Evolutionary conservation across 1,139 yeast species (phyloP).

Genomic region (Debaryomyces sp.): DNA sequence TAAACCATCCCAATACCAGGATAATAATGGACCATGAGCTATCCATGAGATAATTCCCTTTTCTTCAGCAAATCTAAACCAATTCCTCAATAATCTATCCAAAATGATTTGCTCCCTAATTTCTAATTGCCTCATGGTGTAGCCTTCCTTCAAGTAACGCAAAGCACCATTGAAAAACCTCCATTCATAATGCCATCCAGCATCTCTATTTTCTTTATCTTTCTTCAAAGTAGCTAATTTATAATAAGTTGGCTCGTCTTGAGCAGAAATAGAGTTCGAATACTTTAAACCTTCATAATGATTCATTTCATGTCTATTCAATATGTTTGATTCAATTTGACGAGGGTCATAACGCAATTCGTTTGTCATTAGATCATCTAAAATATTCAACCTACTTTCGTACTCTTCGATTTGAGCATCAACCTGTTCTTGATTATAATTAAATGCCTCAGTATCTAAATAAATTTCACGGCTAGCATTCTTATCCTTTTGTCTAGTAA

Average conservation of each 20-base stretch:
- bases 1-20: slow-evolving; percentile 44
- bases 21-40: slow-evolving; percentile 54
- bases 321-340: slow-evolving; percentile 15
- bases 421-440: slow-evolving; percentile 24
- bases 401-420: slow-evolving; percentile 19
- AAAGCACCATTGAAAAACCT: slow-evolving; percentile 38
- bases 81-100: slow-evolving; percentile 34
- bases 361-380: slow-evolving; percentile 27
- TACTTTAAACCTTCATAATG: slow-evolving; percentile 28
- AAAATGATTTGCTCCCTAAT: slow-evolving; percentile 32
- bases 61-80: slow-evolving; percentile 39
- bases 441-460: slow-evolving; percentile 23
- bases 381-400: slow-evolving; percentile 20
- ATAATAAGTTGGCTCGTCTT: slow-evolving; percentile 34
- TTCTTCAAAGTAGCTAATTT: slow-evolving; percentile 35
- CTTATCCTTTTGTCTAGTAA: slow-evolving; percentile 19
- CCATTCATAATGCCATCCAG: slow-evolving; percentile 48
- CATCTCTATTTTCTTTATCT: slow-evolving; percentile 28
- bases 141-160: slow-evolving; percentile 23
- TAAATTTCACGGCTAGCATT: slow-evolving; percentile 22
- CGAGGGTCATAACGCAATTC: slow-evolving; percentile 25
- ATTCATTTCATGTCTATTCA: slow-evolving; percentile 25
- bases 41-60: slow-evolving; percentile 47
- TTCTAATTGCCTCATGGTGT: slow-evolving; percentile 28
- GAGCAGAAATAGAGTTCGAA: slow-evolving; percentile 17